Percentiles rank a stretch among this genome's conserved stretches.
phyloP scores from a whole-genome alignment of 768 basidiomycete genomes.

The Rhodosporidiobolus sp. region DNA sequence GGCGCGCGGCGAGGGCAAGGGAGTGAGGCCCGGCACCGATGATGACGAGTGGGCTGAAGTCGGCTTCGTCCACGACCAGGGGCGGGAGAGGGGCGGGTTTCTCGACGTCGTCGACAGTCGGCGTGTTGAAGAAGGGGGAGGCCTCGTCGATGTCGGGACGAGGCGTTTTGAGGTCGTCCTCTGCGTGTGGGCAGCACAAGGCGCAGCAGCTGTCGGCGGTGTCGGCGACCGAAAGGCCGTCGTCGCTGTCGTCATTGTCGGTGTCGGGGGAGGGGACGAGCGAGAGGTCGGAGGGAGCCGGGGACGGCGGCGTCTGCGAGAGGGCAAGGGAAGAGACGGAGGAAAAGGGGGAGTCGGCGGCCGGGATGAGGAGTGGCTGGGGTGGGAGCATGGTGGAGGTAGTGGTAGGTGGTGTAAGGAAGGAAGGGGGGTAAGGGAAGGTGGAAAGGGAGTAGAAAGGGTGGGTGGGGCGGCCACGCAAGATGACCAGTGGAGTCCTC shows the following conservation, averaged over 20 bases:
- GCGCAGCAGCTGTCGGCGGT: conserved; percentile 7
- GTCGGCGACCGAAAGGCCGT: neutral
- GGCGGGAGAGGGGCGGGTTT: neutral
- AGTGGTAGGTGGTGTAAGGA: neutral
- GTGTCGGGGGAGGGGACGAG: neutral
- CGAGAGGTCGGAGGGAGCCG: conserved; percentile 14
- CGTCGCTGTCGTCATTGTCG: neutral
- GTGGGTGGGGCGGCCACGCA: neutral
- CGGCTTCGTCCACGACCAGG: neutral
- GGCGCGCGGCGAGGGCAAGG: conserved; percentile 41
- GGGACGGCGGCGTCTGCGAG: neutral
- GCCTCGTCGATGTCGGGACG: neutral
- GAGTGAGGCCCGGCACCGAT: conserved; percentile 44
- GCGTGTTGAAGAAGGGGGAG: too few relatives aligned
- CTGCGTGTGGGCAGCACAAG: neutral
- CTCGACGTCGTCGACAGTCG: neutral
- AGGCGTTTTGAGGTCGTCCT: neutral
- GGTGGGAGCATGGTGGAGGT: neutral
- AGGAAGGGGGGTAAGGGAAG: too few relatives aligned
- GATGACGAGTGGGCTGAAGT: conserved; percentile 37
- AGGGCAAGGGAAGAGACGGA: conserved; percentile 25
- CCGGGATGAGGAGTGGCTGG: conserved; percentile 1
- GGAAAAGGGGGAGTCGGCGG: neutral
- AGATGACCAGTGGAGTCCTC: neutral
- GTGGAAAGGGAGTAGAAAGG: too few relatives aligned